These are phyloP conservation scores for Protomyces gravidus DNA, from an alignment of 1,139 yeast species.

Conservation along the genomic window DNA sequence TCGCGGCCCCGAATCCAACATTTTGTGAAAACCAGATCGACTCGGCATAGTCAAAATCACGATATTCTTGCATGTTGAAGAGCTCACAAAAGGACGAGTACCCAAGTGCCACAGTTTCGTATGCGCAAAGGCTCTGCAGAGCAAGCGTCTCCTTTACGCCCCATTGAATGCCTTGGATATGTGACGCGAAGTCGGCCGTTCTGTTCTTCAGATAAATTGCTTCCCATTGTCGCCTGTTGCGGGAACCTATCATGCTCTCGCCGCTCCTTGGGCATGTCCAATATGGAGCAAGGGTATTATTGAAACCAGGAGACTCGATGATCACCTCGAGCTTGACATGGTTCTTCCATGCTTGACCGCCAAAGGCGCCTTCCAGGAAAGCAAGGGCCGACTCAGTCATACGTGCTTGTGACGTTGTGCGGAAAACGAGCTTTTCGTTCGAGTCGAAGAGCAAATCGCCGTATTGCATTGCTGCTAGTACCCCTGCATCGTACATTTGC, in stretches of 20 bases:
- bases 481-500: constrained; percentile 25
- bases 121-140: constrained; percentile 49
- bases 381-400: constrained; percentile 23
- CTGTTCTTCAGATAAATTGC: constrained; percentile 43
- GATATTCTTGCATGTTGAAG: constrained; percentile 51
- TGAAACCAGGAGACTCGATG: constrained; percentile 12
- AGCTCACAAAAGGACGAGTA: constrained; percentile 48
- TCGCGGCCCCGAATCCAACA: constrained; percentile 43
- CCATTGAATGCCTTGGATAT: constrained; percentile 51
- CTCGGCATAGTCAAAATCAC: constrained; percentile 47
- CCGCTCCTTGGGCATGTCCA: constrained; percentile 16
- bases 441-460: constrained; percentile 8
- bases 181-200: constrained; percentile 68
- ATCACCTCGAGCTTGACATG: constrained; percentile 26
- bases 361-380: constrained; percentile 24
- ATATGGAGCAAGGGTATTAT: constrained; percentile 25
- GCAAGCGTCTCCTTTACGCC: constrained; percentile 28
- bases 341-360: constrained; percentile 12
- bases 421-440: constrained; percentile 17
- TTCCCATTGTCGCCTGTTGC: constrained; percentile 17
- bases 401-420: constrained; percentile 24
- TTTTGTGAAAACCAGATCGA: constrained; percentile 46
- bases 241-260: constrained; percentile 5
- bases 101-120: constrained; percentile 51
- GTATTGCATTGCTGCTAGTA: constrained; percentile 14